A percentile compares a stretch with the other conserved stretches of the same genome.
Evolutionary conservation across 2,329 filamentous ascomycete genomes (phyloP).

Genomic region (Pestalotiopsis fici): DNA sequence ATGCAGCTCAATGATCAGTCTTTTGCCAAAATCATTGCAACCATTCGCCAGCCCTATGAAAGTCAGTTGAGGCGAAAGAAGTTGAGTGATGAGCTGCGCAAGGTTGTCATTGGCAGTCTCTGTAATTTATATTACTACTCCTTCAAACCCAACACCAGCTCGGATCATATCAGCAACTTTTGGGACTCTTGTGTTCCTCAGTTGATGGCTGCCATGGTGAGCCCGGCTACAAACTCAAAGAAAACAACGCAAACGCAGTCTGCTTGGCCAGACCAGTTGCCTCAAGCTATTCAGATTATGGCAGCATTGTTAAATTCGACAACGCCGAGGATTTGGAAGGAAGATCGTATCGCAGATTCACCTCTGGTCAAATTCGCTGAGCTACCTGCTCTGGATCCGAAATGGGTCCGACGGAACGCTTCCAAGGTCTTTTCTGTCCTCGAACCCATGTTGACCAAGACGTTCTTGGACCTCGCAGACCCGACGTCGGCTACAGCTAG

Average conservation of each 20-base stretch:
- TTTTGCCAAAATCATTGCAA: slow-evolving; percentile 55
- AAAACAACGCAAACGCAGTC: slow-evolving; percentile 33
- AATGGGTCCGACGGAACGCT: slow-evolving; percentile 81
- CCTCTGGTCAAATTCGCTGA: slow-evolving; percentile 67
- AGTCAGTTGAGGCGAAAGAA: slow-evolving; percentile 70
- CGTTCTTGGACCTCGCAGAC: slow-evolving; percentile 63
- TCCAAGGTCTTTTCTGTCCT: slow-evolving; percentile 64
- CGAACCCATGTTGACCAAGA: slow-evolving; percentile 59
- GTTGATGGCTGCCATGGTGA: slow-evolving; percentile 61
- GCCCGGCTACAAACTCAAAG: slow-evolving; percentile 24
- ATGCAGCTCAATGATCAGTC: slow-evolving; percentile 63
- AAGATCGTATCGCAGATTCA: slow-evolving; percentile 67
- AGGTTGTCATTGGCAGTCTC: slow-evolving; percentile 66
- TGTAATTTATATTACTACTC: slow-evolving; percentile 83
- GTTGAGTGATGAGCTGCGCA: slow-evolving; percentile 58
- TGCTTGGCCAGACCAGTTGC: slow-evolving; percentile 46
- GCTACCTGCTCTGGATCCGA: slow-evolving; percentile 79
- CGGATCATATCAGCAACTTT: slow-evolving; percentile 68
- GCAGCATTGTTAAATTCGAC: slow-evolving; percentile 68
- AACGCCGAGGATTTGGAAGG: slow-evolving; percentile 67
- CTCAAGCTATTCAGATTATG: slow-evolving; percentile 69
- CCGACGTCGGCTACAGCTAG: slow-evolving; percentile 52
- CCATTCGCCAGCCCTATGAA: slow-evolving; percentile 66
- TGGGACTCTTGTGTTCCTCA: slow-evolving; percentile 77
- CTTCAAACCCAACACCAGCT: slow-evolving; percentile 69